phyloP scores from a whole-genome alignment of 805 yeast species.

The Saccharomycopsis olivae region DNA sequence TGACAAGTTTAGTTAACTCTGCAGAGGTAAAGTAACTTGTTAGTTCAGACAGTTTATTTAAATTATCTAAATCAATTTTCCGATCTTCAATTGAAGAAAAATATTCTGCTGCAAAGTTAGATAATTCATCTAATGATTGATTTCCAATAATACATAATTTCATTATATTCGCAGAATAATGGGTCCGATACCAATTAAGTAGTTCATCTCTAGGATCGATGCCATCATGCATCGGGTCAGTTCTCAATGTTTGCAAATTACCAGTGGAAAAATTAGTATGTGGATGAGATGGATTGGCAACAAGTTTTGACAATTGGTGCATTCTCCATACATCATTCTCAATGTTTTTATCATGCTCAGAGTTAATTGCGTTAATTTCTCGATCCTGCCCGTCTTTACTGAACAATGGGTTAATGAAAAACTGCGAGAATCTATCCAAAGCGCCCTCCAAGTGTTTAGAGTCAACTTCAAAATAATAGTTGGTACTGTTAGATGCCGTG shows the following conservation, averaged over 20 bases:
- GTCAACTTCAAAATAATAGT: slow-evolving; percentile 80
- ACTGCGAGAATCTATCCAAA: slow-evolving; percentile 85
- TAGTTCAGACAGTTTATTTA: slow-evolving; percentile 1
- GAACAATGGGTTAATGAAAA: slow-evolving; percentile 80
- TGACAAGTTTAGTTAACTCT: slow-evolving; percentile 43
- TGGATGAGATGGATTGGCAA: slow-evolving; percentile 71
- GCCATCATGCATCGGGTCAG: slow-evolving; percentile 47
- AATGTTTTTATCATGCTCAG: slow-evolving; percentile 89
- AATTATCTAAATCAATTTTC: slow-evolving; percentile 5
- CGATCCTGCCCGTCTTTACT: slow-evolving; percentile 57
- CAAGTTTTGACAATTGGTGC: slow-evolving; percentile 70
- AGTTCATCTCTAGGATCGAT: slow-evolving; percentile 74
- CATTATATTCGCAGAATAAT: slow-evolving; percentile 85
- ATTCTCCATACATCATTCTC: slow-evolving; percentile 87
- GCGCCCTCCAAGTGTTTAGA: slow-evolving; percentile 76
- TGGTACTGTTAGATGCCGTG: slow-evolving; percentile 81
- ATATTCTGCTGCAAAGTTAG: slow-evolving; percentile 53
- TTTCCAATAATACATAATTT: slow-evolving; percentile 76
- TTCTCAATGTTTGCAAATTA: slow-evolving; percentile 62
- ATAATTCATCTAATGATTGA: slow-evolving; percentile 62
- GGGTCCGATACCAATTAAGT: slow-evolving; percentile 57
- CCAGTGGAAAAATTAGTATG: slow-evolving; percentile 87
- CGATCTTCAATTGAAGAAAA: slow-evolving; percentile 10
- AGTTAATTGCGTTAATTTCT: slow-evolving; percentile 89
- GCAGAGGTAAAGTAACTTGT: slow-evolving; percentile 37